Base-by-base conservation (phyloP, 2,329 filamentous ascomycete species). In the Sarocladium oryzae region DNA sequence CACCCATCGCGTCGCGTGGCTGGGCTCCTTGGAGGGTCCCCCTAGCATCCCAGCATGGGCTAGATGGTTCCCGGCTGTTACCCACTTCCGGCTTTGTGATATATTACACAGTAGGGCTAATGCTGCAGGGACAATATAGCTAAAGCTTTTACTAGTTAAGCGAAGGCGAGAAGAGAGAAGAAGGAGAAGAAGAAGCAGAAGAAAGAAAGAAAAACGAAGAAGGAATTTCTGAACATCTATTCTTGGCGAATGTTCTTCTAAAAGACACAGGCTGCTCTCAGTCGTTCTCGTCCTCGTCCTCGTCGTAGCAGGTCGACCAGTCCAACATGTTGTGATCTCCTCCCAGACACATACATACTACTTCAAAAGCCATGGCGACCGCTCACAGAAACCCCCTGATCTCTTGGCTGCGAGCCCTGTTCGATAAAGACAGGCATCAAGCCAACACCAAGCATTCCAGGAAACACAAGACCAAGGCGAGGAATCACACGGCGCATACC, bases 351-450 rank as follows among this genome's bases (percentile, higher is more conserved):
- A 36, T 16, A 18, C n/a, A 9, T 36, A 13, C 33, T n/a, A n/a
- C 15, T 16, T 15, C 8, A 9, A n/a, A 7, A 36, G 20, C 23
- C 11, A 48, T 48, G 43, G 15, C 43, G 43, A 48, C 36, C 8
- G 16, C 26, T 18, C 43, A 30, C 7, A 30, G 43, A 7, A 48
- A 48, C 26, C 26, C 43, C 7, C 26, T 48, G 43, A 48, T 48
- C 26, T n/a, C 10, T 13, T 48, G 43, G 43, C 43, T 48, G 5
- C 16, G 28, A 48, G 9, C 10, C 43, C 43, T 48, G 6, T 33
- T 48, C 26, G 43, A 48, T n/a, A 48, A 48, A n/a, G 28, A 48
- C 26, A 48, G 24, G 16, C 43, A 43, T 43, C 21, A 16, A 6
- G 7, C 35, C 11, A 37, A 30, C 13, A 13, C 4, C 23, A 43